Evolutionary conservation across 306 rosid genomes (phyloP).

Genomic region (Acacia acuminata): DNA sequence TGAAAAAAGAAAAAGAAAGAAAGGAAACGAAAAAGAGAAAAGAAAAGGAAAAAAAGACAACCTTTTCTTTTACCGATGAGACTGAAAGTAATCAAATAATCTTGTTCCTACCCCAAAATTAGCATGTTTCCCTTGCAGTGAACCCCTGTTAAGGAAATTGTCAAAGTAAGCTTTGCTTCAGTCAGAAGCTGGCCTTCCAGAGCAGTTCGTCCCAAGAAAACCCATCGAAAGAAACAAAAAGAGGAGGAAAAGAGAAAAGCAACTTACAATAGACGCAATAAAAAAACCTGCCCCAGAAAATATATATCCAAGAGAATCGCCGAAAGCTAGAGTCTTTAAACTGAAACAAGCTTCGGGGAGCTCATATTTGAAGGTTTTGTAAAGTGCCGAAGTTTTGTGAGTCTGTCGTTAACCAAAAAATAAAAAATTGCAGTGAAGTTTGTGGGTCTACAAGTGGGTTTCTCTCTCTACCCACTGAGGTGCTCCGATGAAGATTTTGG

Average conservation of each 20-base stretch:
- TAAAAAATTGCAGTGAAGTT: not conserved
- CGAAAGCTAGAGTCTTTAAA: constrained; percentile 11
- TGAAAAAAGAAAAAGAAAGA: not conserved
- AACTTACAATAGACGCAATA: constrained; percentile 57
- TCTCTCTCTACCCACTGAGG: constrained; percentile 38
- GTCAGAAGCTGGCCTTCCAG: constrained; percentile 48
- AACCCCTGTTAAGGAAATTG: constrained; percentile 27
- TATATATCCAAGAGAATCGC: constrained; percentile 34
- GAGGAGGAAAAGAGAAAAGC: constrained; percentile 24
- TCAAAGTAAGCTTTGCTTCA: constrained; percentile 55
- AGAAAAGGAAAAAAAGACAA: not conserved
- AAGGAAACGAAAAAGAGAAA: not conserved
- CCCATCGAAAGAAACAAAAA: constrained; percentile 30
- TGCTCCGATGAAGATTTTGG: constrained; percentile 29
- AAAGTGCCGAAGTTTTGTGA: constrained; percentile 1
- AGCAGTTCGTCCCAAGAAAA: constrained; percentile 41
- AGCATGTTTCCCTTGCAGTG: constrained; percentile 17
- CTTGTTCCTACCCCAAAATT: constrained; percentile 9
- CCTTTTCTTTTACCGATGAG: constrained; percentile 23
- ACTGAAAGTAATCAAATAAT: not conserved
- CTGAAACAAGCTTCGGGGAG: constrained; percentile 29
- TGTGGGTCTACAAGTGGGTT: constrained; percentile 20
- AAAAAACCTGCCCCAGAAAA: constrained; percentile 27
- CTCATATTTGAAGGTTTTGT: constrained; percentile 12
- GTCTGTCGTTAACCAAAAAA: not conserved